A percentile compares a stretch with the other conserved stretches of the same genome.
phyloP scores from a whole-genome alignment of 345 rosid genomes.

The Brassica nigra region DNA sequence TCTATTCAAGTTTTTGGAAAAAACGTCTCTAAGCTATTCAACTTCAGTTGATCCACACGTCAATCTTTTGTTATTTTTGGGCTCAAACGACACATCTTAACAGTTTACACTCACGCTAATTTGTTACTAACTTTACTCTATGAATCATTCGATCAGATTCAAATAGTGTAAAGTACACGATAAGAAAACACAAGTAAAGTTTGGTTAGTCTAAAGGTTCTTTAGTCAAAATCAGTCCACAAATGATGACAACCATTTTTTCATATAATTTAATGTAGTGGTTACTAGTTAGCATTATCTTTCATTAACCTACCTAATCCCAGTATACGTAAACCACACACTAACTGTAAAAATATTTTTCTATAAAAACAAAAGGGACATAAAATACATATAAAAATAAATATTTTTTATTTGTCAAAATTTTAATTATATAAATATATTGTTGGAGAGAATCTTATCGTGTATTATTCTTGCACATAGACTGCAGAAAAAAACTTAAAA shows the following conservation, averaged over 20 bases:
- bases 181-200: background rate
- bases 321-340: background rate
- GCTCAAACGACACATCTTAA: background rate
- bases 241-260: background rate
- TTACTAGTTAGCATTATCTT: background rate
- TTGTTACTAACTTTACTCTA: background rate
- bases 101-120: background rate
- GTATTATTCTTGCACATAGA: background rate
- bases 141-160: background rate
- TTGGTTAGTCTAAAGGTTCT: background rate
- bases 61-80: background rate
- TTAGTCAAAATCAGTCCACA: background rate
- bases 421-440: background rate
- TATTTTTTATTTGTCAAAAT: background rate
- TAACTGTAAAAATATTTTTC: background rate
- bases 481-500: background rate
- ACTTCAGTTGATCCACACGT: background rate
- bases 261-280: background rate
- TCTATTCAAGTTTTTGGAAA: background rate
- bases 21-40: background rate
- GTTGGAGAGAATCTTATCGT: background rate
- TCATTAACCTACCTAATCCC: background rate
- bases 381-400: background rate
- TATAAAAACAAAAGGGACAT: background rate
- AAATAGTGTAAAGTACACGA: background rate